Percentiles rank a stretch among this genome's conserved stretches.
These are phyloP conservation scores for Neurospora sp. DNA, from an alignment of 2,329 filamentous ascomycete species.

Conservation along the genomic window DNA sequence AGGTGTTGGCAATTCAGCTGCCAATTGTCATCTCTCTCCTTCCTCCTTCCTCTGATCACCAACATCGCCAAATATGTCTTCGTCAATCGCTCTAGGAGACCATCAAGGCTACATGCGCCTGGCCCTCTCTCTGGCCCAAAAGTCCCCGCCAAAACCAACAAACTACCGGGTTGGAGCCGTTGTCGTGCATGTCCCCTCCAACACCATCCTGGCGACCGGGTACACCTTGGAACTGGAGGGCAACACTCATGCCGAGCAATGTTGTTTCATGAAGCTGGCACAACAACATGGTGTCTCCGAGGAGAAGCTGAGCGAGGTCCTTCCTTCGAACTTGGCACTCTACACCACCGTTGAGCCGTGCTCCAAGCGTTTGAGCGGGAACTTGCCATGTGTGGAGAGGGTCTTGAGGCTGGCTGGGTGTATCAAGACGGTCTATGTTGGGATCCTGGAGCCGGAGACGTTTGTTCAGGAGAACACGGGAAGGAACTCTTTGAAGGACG, in stretches of 20 bases:
- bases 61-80: constrained; percentile 5
- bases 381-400: constrained; percentile 67
- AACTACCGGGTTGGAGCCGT: constrained; percentile 95
- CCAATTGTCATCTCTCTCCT: neutral
- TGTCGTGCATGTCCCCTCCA: constrained; percentile 51
- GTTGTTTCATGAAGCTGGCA: constrained; percentile 69
- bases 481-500: constrained; percentile 56
- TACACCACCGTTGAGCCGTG: constrained; percentile 95
- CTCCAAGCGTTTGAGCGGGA: constrained; percentile 62
- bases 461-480: constrained; percentile 82
- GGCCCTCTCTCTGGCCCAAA: constrained; percentile 65
- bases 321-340: constrained; percentile 50
- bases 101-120: constrained; percentile 51
- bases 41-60: neutral
- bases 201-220: constrained; percentile 63
- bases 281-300: constrained; percentile 38
- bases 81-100: constrained; percentile 26
- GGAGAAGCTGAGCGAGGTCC: constrained; percentile 39
- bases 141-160: constrained; percentile 76
- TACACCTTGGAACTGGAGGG: constrained; percentile 86
- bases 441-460: constrained; percentile 79
- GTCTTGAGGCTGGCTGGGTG: constrained; percentile 54
- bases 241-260: constrained; percentile 96
- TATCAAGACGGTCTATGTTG: constrained; percentile 74
- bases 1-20: neutral